These are phyloP conservation scores for Calycina marina DNA, from an alignment of 2,329 filamentous ascomycete species.

Conservation along the genomic window DNA sequence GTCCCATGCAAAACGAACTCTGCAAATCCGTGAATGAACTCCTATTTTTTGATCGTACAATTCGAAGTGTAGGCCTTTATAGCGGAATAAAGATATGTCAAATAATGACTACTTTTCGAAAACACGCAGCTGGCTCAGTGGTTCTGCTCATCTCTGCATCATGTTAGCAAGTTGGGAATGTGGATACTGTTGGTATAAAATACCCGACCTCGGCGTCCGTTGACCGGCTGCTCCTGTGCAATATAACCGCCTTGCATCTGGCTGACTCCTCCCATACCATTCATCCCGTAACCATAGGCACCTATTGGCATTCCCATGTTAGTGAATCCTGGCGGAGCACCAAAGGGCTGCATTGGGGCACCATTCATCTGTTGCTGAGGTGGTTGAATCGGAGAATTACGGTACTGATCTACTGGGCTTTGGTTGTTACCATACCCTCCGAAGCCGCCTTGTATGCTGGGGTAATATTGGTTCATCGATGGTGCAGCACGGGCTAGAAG, in stretches of 20 bases:
- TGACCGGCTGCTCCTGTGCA: constrained; percentile 42
- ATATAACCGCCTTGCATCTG: constrained; percentile 33
- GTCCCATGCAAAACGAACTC: too few species aligned
- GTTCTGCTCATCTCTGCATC: neutral
- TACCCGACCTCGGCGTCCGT: constrained; percentile 43
- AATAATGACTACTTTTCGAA: too few species aligned
- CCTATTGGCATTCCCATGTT: constrained; percentile 31
- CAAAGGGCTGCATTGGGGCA: constrained; percentile 25
- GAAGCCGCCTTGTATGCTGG: constrained; percentile 39
- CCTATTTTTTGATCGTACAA: too few species aligned
- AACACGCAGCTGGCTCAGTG: too few species aligned
- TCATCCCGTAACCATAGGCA: constrained; percentile 27
- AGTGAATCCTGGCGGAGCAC: constrained; percentile 34
- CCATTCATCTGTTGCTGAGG: constrained; percentile 27
- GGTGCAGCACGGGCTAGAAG: constrained; percentile 38
- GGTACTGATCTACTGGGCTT: constrained; percentile 40
- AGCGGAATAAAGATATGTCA: too few species aligned
- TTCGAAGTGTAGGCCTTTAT: too few species aligned
- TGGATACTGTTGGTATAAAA: constrained; percentile 6
- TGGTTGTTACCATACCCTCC: constrained; percentile 34
- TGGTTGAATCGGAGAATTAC: constrained; percentile 33
- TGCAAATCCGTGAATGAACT: too few species aligned
- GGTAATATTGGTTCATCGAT: constrained; percentile 42
- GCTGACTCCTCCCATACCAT: constrained; percentile 23
- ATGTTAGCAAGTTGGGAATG: neutral